Evolutionary conservation across 176 grass and related monocot genomes (phyloP).

Genomic region (Themeda triandra): DNA sequence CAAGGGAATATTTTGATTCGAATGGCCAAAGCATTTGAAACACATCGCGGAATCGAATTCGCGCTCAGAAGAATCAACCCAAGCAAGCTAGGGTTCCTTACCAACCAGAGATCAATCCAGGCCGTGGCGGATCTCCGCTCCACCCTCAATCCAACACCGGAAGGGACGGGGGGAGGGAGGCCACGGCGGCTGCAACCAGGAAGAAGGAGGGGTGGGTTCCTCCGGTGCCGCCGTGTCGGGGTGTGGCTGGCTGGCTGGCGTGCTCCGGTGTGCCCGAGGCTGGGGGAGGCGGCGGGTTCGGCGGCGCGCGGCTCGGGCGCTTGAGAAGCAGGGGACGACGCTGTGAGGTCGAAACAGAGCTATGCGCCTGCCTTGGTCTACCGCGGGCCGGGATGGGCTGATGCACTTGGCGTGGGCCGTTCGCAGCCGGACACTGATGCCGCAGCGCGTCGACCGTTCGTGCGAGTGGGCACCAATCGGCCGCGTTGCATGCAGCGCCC

Average conservation of each 20-base stretch:
- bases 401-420: background rate
- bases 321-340: background rate
- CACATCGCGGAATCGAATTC: background rate
- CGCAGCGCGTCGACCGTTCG: too few species aligned
- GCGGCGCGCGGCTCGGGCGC: constrained; percentile 28
- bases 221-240: background rate
- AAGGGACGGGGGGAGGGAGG: background rate
- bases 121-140: constrained; percentile 3
- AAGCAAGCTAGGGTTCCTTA: constrained; percentile 23
- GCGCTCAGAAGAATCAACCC: background rate
- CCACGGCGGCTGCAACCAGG: background rate
- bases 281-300: constrained; percentile 9
- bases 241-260: background rate
- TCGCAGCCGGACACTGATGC: too few species aligned
- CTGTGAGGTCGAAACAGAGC: background rate
- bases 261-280: background rate
- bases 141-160: background rate
- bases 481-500: too few species aligned
- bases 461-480: too few species aligned
- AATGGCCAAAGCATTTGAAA: background rate
- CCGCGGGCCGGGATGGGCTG: background rate
- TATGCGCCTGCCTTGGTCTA: background rate
- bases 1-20: background rate
- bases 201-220: background rate
- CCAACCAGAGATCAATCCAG: background rate